Percentiles rank a stretch among this genome's conserved stretches.
These are phyloP conservation scores for Aspergillus japonicus DNA, from an alignment of 2,329 filamentous ascomycete genomes.

Conservation along the genomic window DNA sequence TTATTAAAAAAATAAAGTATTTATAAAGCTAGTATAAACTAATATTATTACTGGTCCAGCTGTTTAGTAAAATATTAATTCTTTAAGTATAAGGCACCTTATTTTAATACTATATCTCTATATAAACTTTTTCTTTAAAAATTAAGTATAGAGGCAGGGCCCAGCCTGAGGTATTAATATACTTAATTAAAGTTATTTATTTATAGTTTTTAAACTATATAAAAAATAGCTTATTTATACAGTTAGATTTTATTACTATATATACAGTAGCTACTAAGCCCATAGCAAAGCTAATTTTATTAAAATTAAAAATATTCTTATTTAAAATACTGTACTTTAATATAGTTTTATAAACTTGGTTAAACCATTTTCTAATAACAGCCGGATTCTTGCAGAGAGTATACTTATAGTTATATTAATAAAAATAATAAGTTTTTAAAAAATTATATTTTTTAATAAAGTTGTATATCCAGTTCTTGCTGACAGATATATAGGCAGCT, in stretches of 20 bases:
- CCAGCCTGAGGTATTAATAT: neutral
- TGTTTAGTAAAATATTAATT: neutral
- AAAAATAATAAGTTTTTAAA: neutral
- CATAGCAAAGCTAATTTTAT: neutral
- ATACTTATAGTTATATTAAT: neutral
- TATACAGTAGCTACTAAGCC: neutral
- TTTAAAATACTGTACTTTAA: neutral
- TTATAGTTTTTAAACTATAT: neutral
- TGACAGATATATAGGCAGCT: neutral
- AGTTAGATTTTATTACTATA: neutral
- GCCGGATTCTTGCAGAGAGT: neutral
- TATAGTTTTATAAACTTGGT: neutral
- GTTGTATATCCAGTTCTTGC: neutral
- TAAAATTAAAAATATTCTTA: neutral
- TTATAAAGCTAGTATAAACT: no score
- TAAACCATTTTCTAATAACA: neutral
- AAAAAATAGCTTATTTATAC: neutral
- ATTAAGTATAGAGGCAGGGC: no score
- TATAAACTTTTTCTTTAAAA: no score
- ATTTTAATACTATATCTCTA: no score
- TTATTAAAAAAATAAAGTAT: no score
- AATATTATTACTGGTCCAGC: no score
- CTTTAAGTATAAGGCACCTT: no score
- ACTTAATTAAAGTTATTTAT: neutral
- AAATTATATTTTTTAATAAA: neutral